Conservation (phyloP, 768 basidiomycete species). For the Calocybe indica region DNA sequence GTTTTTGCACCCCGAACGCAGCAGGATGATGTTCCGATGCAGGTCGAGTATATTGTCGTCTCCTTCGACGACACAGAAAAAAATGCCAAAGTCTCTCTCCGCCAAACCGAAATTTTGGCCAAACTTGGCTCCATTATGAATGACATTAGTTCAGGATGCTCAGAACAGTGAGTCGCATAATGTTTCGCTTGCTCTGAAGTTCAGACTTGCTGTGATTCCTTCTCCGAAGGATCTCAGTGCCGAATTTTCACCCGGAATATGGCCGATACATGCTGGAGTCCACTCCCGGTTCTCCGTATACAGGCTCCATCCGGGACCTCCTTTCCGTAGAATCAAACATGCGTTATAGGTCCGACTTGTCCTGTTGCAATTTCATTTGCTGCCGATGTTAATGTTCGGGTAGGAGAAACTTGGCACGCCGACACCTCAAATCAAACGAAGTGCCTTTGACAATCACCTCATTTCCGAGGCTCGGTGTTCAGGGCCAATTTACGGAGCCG, state of each 20-base stretch:
- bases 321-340: conserved; percentile 91
- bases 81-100: conserved; percentile 85
- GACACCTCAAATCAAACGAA: conserved; percentile 80
- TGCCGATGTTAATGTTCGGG: neutral
- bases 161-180: conserved; percentile 45
- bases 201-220: neutral
- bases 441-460: conserved; percentile 90
- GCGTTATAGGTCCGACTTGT: conserved; percentile 69
- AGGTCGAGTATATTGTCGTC: conserved; percentile 98
- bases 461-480: conserved; percentile 89
- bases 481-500: conserved; percentile 90
- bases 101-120: conserved; percentile 89
- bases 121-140: conserved; percentile 67
- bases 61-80: conserved; percentile 72
- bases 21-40: conserved; percentile 10
- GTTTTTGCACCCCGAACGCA: neutral
- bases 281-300: conserved; percentile 93
- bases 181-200: neutral
- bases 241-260: conserved; percentile 97
- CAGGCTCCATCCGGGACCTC: conserved; percentile 79
- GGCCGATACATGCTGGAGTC: conserved; percentile 98
- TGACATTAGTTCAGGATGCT: conserved; percentile 55
- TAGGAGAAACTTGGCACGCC: conserved; percentile 80
- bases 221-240: conserved; percentile 39
- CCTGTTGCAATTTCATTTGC: conserved; percentile 2